A percentile compares a stretch with the other conserved stretches of the same genome.
These are phyloP conservation scores for Capsaspora owczarzaki DNA, from an alignment of 78 protist species.

Conservation along the genomic window DNA sequence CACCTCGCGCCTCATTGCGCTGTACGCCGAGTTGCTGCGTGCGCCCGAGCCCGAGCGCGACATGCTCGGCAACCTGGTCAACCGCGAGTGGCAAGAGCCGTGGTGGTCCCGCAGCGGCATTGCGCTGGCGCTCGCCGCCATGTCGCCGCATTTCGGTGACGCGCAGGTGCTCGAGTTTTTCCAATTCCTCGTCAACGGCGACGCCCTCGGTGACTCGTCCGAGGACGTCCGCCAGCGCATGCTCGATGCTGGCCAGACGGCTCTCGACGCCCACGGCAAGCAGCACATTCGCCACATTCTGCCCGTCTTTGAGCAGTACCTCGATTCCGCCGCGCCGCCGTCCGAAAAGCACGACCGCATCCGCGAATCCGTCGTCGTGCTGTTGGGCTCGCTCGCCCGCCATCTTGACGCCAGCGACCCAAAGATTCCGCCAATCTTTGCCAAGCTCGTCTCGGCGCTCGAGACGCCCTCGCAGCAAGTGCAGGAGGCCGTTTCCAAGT, in stretches of 20 bases:
- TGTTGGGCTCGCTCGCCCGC: constrained; percentile 15
- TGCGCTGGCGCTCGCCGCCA: neutral
- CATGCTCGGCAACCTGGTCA: neutral
- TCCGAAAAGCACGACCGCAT: constrained; percentile 4
- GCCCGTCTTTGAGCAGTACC: neutral
- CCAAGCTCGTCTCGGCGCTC: constrained; percentile 26
- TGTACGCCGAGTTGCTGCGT: neutral
- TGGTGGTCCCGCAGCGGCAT: constrained; percentile 21
- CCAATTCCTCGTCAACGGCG: neutral
- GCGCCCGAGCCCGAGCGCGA: constrained; percentile 14
- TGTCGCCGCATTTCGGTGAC: neutral
- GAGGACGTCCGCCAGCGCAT: neutral
- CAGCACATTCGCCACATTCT: neutral
- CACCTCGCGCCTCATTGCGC: neutral
- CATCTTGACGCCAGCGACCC: neutral
- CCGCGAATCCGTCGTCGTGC: constrained; percentile 12
- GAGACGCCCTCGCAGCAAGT: constrained; percentile 54
- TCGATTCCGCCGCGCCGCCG: neutral
- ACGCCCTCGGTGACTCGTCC: neutral
- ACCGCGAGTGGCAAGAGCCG: neutral
- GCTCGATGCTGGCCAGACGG: neutral
- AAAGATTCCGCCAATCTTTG: neutral
- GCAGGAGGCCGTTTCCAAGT: constrained; percentile 43
- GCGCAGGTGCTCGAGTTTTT: neutral
- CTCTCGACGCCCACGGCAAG: neutral